Conservation (phyloP, 345 rosid species). For the Pelargonium nanum region DNA sequence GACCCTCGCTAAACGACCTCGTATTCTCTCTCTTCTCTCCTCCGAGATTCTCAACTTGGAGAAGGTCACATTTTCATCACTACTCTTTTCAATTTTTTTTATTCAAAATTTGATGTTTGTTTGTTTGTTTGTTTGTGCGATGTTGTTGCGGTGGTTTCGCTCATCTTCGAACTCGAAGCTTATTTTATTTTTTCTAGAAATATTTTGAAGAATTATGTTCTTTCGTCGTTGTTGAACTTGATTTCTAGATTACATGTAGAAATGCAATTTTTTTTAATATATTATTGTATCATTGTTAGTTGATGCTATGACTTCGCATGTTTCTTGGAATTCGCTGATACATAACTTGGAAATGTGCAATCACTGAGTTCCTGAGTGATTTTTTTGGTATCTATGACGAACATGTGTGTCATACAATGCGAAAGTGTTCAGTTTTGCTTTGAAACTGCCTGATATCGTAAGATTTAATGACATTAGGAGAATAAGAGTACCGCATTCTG, state of each 20-base stretch:
- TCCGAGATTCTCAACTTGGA: slow-evolving; percentile 60
- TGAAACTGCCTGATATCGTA: background rate
- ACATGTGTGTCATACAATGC: no score
- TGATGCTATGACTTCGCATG: background rate
- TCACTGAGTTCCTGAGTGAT: background rate
- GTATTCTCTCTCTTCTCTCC: slow-evolving; percentile 45
- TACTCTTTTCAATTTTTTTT: background rate
- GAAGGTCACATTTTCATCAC: slow-evolving; percentile 36
- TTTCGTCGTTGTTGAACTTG: background rate
- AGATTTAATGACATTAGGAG: no score
- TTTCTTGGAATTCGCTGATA: background rate
- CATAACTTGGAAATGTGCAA: no score
- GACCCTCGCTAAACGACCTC: slow-evolving; percentile 67
- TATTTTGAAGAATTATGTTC: no score
- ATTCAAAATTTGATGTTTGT: background rate
- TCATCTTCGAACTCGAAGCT: background rate
- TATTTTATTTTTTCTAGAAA: no score
- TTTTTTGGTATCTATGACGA: no score
- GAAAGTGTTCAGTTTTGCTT: no score
- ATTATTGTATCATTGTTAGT: no score
- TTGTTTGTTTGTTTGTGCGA: background rate
- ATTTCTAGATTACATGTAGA: background rate
- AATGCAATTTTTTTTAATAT: background rate
- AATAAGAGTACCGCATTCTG: no score
- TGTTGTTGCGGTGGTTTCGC: background rate